Evolutionary conservation across 2,329 filamentous ascomycete genomes (phyloP), one percentile per base, ranked within the genome.

Genomic region (Fusarium stilboides): DNA sequence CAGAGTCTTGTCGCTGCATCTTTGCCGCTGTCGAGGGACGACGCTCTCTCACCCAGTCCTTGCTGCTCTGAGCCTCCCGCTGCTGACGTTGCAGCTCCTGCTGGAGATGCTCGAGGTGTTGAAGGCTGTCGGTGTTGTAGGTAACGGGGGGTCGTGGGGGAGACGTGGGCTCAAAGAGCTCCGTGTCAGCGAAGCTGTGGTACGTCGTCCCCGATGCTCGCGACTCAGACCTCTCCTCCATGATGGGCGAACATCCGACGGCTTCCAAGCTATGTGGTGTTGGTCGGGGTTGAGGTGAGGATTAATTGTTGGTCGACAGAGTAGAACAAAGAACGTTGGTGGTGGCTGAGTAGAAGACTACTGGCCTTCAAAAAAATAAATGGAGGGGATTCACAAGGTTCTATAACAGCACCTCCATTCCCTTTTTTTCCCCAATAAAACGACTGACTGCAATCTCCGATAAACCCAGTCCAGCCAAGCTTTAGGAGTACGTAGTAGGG

Each of bases 1-100:
- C 87, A 1, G 87, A 89, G 73, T 89, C 87, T 62, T 88, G 86
- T 15, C 87, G 82, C 50, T 82, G 82, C 80, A 88, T 87, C 57
- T 79, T 80, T 47, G 74, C 70, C 0, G 80, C 75, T 14, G 75
- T 73, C 3, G 43, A 31, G 2, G 79, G 80, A 22, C 70, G 72
- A 22, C 76, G 76, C n/a, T 74, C 73, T 74, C 26, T 77, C 60
- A 65, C 42, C 62, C 60, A 65, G 31, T 63, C 67, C 47, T n/a
- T 63, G 37, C 36, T 43, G 26, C 22, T 56, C 12, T 47, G 22
- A 36, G 63, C 51, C 15, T 69, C 68, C n/a, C 52, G 62, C 26
- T 74, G 71, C 28, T 74, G 71, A 6, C 62, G 70, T 19, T 72
- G 64, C 17, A 69, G 52, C 55, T 74, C 68, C 54, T 68, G 47